Conservation (phyloP, 2,329 filamentous ascomycete genomes). For the Aspergillus sp. region DNA sequence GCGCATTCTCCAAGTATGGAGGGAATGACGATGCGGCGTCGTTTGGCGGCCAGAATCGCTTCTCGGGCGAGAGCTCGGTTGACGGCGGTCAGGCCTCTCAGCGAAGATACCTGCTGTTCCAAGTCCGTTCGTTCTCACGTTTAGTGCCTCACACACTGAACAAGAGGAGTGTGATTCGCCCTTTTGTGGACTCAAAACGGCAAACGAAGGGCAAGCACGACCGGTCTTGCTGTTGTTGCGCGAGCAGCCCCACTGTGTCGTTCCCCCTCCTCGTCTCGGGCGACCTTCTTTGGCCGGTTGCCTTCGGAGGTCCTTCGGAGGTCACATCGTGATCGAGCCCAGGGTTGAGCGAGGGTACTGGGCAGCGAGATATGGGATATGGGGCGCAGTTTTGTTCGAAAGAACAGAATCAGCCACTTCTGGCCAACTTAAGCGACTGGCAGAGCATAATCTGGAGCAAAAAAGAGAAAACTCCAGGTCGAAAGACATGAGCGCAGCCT, state of each 20-base stretch:
- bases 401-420: not conserved
- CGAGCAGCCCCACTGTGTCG: conserved; percentile 1
- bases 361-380: not conserved
- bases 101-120: not conserved
- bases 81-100: conserved; percentile 5
- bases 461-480: conserved; percentile 5
- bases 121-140: not conserved
- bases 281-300: conserved; percentile 1
- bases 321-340: conserved; percentile 11
- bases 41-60: conserved; percentile 1
- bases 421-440: not conserved
- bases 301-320: conserved; percentile 28
- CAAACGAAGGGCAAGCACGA: not conserved
- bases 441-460: not conserved
- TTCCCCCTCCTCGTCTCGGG: not conserved
- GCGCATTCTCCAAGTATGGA: conserved; percentile 7
- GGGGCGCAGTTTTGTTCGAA: not conserved
- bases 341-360: not conserved
- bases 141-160: not conserved
- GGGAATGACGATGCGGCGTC: conserved; percentile 10
- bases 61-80: conserved; percentile 12
- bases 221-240: not conserved
- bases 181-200: not conserved
- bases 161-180: conserved; percentile 7
- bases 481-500: conserved; percentile 18